These are phyloP conservation scores for Nicotiana noctiflora DNA, from an alignment of 257 asterid species.

Conservation along the genomic window DNA sequence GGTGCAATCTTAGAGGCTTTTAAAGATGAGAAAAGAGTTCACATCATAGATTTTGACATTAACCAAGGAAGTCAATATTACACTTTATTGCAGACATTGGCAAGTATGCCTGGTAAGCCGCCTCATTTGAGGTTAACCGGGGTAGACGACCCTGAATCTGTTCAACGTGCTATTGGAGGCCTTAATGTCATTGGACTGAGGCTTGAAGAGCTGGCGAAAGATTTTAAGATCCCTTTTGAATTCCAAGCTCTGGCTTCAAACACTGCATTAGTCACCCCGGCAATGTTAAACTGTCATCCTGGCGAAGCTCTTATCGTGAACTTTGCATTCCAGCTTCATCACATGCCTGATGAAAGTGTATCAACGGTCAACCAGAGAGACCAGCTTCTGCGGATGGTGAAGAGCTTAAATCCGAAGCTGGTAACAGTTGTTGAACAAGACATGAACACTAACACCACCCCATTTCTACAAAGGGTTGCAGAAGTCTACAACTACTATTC, in stretches of 20 bases:
- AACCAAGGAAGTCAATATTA: constrained; percentile 97
- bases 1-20: constrained; percentile 75
- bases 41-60: constrained; percentile 76
- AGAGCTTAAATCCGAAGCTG: constrained; percentile 64
- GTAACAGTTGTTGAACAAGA: constrained; percentile 92
- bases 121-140: constrained; percentile 69
- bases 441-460: constrained; percentile 83
- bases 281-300: constrained; percentile 43
- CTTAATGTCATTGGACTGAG: constrained; percentile 57
- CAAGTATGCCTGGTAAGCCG: constrained; percentile 40
- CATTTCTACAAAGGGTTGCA: constrained; percentile 65
- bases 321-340: constrained; percentile 97
- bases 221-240: constrained; percentile 55
- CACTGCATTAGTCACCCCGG: constrained; percentile 54
- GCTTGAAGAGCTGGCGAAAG: constrained; percentile 58
- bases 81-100: constrained; percentile 64
- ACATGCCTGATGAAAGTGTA: constrained; percentile 94
- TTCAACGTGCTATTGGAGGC: constrained; percentile 77
- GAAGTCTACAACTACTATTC: constrained; percentile 72
- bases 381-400: constrained; percentile 87
- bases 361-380: constrained; percentile 69
- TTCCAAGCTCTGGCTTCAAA: constrained; percentile 59
- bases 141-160: constrained; percentile 90
- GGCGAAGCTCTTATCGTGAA: constrained; percentile 72
- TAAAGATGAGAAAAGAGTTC: constrained; percentile 56